Conservation (phyloP, 106 monocot species). For the Cymbidium sinense region DNA sequence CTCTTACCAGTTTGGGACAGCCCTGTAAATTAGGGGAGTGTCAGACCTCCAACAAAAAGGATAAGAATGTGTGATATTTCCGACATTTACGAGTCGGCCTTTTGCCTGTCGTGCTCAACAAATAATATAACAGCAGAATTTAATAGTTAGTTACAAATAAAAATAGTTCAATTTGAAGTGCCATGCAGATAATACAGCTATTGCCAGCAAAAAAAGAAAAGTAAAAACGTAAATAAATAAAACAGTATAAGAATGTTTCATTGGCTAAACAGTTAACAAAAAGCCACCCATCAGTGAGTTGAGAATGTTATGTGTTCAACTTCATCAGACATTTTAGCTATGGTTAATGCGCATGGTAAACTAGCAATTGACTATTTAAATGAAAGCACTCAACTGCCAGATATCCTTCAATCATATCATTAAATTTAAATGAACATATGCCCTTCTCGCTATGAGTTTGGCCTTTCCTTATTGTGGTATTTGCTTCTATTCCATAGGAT, state of each 20-base stretch:
- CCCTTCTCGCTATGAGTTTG: background rate
- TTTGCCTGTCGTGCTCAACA: slow-evolving; percentile 47
- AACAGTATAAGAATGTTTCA: background rate
- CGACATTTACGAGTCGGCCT: slow-evolving; percentile 78
- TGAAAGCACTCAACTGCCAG: background rate
- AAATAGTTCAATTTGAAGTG: background rate
- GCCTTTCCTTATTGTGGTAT: background rate
- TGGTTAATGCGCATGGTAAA: background rate
- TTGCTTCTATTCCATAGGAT: too few species aligned
- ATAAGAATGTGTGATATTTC: slow-evolving; percentile 85
- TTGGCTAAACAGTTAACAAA: background rate
- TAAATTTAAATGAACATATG: background rate
- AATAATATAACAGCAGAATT: background rate
- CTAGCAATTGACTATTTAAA: background rate
- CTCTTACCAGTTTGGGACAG: slow-evolving; percentile 94
- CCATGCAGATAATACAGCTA: background rate
- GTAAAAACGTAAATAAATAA: background rate
- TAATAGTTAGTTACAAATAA: background rate
- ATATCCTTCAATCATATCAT: background rate
- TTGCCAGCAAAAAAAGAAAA: background rate
- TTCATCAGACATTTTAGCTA: background rate
- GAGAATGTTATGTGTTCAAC: background rate
- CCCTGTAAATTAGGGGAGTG: slow-evolving; percentile 90
- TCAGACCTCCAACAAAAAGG: slow-evolving; percentile 99
- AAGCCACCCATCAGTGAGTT: background rate